Base-by-base conservation (phyloP, 2,329 filamentous ascomycete species). In the Leptographium wingfieldii region DNA sequence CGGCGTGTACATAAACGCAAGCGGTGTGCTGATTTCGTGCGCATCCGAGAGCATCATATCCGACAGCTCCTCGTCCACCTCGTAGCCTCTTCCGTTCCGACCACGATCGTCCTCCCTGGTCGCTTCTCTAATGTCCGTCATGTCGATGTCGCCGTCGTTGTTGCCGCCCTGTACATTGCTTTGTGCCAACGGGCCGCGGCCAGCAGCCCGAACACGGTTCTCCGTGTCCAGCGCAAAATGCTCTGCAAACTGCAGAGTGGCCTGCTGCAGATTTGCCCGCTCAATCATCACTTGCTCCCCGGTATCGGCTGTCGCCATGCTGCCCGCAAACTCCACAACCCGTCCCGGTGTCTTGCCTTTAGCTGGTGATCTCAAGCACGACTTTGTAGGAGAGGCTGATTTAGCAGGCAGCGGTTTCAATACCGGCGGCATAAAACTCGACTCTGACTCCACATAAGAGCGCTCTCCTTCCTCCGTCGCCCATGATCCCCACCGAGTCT, bases 261-360 rank as follows among this genome's bases (percentile, higher is more conserved):
- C 52, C 2, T 40, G 12, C 11, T 61, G 29, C 19, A 52, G 16
- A 2, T 9, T 12, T n/a, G 51, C 49, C 4, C 55, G 57, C 51
- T 58, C 59, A 9, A 40, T 38, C 38, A 19, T 14, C 27, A 62
- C 63, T 65, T 72, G 68, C 3, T 72, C 73, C 63, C 78, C 75
- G 11, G 74, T 72, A 1, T 73, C 65, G 1, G 78, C 77, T 3
- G 77, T 78, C 7, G 78, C 68, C 1, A 76, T 76, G 67, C 73
- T 79, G 68, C 75, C 78, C 0, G 77, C 78, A 63, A 83, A 84
- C 60, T 81, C 80, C 16, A 84, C 81, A 0, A 83, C 78, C 0
- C 79, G 76, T 5, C 81, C 81, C 0, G 79, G 80, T 2, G 79
- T 83, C 62, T 76, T 81, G 3, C 79, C 76, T 65, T 84, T 84